Base-by-base conservation (phyloP, 305 asterid species). In the Lippia alba region DNA sequence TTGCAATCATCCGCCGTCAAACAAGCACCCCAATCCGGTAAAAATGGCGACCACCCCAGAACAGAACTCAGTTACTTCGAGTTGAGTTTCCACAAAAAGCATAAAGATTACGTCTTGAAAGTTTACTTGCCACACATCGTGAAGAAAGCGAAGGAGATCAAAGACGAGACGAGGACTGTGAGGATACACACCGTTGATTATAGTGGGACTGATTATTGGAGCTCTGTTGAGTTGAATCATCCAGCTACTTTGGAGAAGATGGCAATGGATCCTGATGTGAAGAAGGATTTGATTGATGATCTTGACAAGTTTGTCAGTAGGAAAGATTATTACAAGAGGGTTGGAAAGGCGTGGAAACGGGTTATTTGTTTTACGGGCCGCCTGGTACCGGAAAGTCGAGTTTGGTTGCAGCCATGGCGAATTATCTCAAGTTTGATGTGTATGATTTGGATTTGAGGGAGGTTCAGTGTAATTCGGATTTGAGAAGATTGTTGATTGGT, bases 301-400 rank as follows among this genome's bases (percentile, higher is more conserved):
- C 82, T 91, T 15, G 87, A 86, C 9, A 74, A 80, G 81, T 91
- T 91, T 61, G 72, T 83, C 49, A 81, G 68, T 41, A 85, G 93
- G 82, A 89, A 83, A 74, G 90, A 91, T 17, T 91, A 89, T 66
- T 89, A 91, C 51, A 81, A 80, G 80, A 84, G 91, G 65, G 90
- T 87, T 8, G 96, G 96, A 44, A 88, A 80, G 66, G 96, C 92
- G 5, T 92, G 98, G 98, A 92, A 92, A 75, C 74, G 98, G 96
- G 98, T 20, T 88, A 88, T 80, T 76, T 92, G 88, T 79, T 92
- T 48, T 82, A 80, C 65, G 98, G 98, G 36, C 96, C 98, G 4
- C 96, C 96, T 8, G 97, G 97, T 4, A 88, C 96, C 0, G 94
- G 97, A 45, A 90, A 92, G 53, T 92, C 96, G 9, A 90, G 97